Percentiles rank a stretch among this genome's conserved stretches.
Conservation (phyloP, 163 green algal species). For the Scenedesmus sp. region DNA sequence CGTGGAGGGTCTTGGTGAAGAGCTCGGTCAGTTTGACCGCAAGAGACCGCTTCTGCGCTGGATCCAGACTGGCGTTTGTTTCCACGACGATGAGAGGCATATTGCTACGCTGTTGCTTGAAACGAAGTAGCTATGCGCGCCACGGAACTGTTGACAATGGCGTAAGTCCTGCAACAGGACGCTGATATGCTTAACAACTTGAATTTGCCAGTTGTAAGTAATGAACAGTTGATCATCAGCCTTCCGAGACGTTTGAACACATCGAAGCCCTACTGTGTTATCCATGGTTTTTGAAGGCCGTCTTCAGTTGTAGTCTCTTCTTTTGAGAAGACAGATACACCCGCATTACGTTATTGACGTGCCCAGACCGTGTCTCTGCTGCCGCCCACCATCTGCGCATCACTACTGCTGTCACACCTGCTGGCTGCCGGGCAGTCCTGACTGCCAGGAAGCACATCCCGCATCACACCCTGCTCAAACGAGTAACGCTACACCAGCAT, state of each 20-base stretch:
- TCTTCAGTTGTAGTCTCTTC: neutral
- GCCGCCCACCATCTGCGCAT: neutral
- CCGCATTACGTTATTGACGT: neutral
- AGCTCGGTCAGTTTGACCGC: neutral
- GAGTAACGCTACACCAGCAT: neutral
- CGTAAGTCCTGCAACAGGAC: neutral
- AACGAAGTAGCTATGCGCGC: neutral
- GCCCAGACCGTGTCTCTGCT: neutral
- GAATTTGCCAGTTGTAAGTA: too few relatives aligned
- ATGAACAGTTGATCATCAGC: too few relatives aligned
- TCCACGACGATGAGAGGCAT: neutral
- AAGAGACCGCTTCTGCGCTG: neutral
- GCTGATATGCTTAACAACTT: neutral
- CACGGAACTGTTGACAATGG: neutral
- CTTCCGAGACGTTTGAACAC: too few relatives aligned
- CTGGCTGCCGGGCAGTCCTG: neutral
- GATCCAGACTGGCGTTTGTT: neutral
- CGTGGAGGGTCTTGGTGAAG: constrained; percentile 10
- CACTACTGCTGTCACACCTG: neutral
- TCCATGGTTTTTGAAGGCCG: neutral
- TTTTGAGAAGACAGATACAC: neutral
- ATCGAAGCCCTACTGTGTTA: neutral
- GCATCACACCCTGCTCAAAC: neutral
- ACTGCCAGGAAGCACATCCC: neutral
- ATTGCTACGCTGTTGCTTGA: neutral